Base-by-base conservation (phyloP, 2,329 filamentous ascomycete genomes). In the Orbilia quercus region DNA sequence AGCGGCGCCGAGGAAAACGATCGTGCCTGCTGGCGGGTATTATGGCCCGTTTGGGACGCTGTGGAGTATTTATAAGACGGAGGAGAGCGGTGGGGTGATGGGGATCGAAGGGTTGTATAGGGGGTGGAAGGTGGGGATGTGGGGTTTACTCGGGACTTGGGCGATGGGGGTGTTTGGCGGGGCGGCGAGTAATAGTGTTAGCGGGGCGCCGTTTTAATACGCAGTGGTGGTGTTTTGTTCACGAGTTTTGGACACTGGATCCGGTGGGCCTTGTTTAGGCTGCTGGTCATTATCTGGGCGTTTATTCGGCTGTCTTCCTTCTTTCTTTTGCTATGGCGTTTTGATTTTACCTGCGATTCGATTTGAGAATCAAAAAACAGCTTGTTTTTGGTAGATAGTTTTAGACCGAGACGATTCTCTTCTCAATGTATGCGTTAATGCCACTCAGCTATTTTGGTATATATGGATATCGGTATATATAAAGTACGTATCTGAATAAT, bases 31-130 rank as follows among this genome's bases (percentile, higher is more conserved):
- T 0, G 93, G 92, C 1, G 87, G 87, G 2, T 99, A 96, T 80
- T 84, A 87, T 34, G 95, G 95, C n/a, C 85, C 96, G 0, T 80
- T 95, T n/a, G 91, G 92, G 1, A 97, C 94, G 1, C 93, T 97
- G 86, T 94, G 92, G 84, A 87, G 87, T 72, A 95, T 99, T 74
- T 85, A 91, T 0, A 85, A 89, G 36, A 91, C 96, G 77, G 95
- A 99, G 80, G 95, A 95, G 6, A 76, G 70, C 79, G 36, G 76
- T 58, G 47, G 79, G 63, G 75, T 73, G 60, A 57, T 80, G 75
- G 85, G 85, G 14, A 78, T 86, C 31, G 82, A 85, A 70, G 85
- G 85, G 5, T 78, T 87, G 6, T 87, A 85, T 79, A 82, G 85
- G 65, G 85, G 85, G 59, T 87, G 85, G 85, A 82, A 84, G 75